Percentiles rank a stretch among this genome's conserved stretches.
Conservation (phyloP, 2,329 filamentous ascomycete genomes). For the Sclerotinia subarctica region DNA sequence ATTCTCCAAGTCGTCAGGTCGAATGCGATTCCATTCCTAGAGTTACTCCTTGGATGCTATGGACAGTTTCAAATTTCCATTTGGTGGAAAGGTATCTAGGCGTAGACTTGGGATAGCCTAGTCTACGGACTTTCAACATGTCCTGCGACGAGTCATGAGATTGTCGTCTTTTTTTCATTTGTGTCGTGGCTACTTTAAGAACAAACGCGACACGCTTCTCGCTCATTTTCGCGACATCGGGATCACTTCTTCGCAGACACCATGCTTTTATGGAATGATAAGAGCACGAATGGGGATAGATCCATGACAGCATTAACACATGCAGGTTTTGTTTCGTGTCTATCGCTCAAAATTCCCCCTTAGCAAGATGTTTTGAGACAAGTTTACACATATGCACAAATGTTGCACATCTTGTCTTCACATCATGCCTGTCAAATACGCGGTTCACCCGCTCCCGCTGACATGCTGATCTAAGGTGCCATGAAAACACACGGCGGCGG, state of each 20-base stretch:
- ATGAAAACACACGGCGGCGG: neutral
- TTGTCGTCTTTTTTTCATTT: neutral
- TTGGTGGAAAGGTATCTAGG: neutral
- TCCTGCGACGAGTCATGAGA: neutral
- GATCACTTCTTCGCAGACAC: neutral
- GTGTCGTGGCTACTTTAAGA: neutral
- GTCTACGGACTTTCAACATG: neutral
- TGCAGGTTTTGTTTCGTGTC: neutral
- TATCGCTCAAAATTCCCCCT: neutral
- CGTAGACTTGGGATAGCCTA: neutral
- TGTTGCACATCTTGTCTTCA: slow-evolving; percentile 2
- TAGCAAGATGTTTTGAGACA: neutral
- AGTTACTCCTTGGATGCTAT: neutral
- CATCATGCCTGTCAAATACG: slow-evolving; percentile 1
- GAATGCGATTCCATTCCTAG: neutral
- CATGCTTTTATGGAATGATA: neutral
- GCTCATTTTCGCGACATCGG: neutral
- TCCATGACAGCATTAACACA: neutral
- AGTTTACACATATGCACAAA: neutral
- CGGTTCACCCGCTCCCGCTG: neutral
- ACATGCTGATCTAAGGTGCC: neutral
- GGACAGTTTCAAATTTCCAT: neutral
- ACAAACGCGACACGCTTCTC: neutral
- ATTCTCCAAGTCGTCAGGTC: neutral
- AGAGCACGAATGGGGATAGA: neutral